Evolutionary conservation across 2,329 filamentous ascomycete species (phyloP).

Genomic region (Grosmannia penicillata): DNA sequence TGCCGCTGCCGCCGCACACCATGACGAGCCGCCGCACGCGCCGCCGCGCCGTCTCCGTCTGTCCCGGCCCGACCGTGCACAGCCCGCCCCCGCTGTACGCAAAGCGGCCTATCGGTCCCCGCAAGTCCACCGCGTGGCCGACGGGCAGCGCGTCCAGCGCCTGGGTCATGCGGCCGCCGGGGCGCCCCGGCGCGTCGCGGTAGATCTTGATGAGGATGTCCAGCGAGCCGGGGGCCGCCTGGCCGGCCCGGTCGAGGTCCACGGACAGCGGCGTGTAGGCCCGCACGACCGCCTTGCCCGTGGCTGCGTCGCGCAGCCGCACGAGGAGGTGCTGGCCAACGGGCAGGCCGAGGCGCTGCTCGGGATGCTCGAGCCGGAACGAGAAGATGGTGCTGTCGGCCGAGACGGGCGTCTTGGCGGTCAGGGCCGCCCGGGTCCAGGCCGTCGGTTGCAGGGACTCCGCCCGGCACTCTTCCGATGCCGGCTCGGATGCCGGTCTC

Average conservation of each 20-base stretch:
- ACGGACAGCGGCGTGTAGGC: constrained; percentile 72
- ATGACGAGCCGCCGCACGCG: constrained; percentile 59
- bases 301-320: constrained; percentile 57
- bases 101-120: constrained; percentile 78
- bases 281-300: constrained; percentile 60
- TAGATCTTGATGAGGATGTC: constrained; percentile 78
- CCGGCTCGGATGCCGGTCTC: constrained; percentile 16
- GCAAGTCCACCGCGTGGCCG: constrained; percentile 66
- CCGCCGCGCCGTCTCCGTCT: constrained; percentile 33
- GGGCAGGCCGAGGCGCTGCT: constrained; percentile 61
- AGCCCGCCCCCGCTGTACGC: constrained; percentile 56
- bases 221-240: constrained; percentile 35
- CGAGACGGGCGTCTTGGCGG: constrained; percentile 54
- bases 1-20: constrained; percentile 78
- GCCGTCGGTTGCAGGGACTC: constrained; percentile 56
- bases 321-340: constrained; percentile 82
- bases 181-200: constrained; percentile 36
- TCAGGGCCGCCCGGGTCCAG: constrained; percentile 62
- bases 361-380: constrained; percentile 58
- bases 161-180: constrained; percentile 69
- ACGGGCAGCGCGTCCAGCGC: constrained; percentile 59
- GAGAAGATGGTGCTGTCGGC: constrained; percentile 70
- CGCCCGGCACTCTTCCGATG: constrained; percentile 26
- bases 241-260: not conserved
- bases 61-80: constrained; percentile 30